A percentile compares a stretch with the other conserved stretches of the same genome.
These are phyloP conservation scores for Gastrodia elata DNA, from an alignment of 106 monocot species.

Conservation along the genomic window DNA sequence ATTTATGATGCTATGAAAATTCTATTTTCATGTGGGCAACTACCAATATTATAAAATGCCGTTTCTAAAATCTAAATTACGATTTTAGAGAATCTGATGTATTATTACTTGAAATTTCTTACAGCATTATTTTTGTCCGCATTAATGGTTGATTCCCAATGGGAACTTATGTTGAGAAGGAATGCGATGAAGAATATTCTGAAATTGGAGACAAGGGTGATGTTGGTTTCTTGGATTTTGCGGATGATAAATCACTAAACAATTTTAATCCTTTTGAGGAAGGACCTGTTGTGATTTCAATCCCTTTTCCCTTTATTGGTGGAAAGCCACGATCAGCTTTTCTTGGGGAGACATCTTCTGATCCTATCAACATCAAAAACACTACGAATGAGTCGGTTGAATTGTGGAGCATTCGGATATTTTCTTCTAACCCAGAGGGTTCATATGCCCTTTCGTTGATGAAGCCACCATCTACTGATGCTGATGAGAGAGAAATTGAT, in stretches of 20 bases:
- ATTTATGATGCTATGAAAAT: neutral
- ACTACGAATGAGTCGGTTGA: slow-evolving; percentile 54
- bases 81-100: neutral
- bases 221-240: slow-evolving; percentile 70
- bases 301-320: slow-evolving; percentile 50
- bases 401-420: slow-evolving; percentile 82
- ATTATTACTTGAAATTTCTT: neutral
- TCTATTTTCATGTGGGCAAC: neutral
- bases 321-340: slow-evolving; percentile 72
- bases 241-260: slow-evolving; percentile 55
- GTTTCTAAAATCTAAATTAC: neutral
- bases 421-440: slow-evolving; percentile 77
- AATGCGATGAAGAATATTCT: slow-evolving; percentile 46
- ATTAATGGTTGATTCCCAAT: slow-evolving; percentile 2
- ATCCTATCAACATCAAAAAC: slow-evolving; percentile 47
- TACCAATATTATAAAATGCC: neutral
- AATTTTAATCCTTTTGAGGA: slow-evolving; percentile 30
- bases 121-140: neutral
- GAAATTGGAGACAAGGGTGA: slow-evolving; percentile 58
- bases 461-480: slow-evolving; percentile 51
- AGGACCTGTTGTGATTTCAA: slow-evolving; percentile 52
- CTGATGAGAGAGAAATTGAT: slow-evolving; percentile 23
- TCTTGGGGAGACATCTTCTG: slow-evolving; percentile 46
- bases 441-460: slow-evolving; percentile 62
- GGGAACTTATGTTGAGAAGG: neutral